Conservation (phyloP, 352 stramenopile genomes). For the Globisporangium parvum region DNA sequence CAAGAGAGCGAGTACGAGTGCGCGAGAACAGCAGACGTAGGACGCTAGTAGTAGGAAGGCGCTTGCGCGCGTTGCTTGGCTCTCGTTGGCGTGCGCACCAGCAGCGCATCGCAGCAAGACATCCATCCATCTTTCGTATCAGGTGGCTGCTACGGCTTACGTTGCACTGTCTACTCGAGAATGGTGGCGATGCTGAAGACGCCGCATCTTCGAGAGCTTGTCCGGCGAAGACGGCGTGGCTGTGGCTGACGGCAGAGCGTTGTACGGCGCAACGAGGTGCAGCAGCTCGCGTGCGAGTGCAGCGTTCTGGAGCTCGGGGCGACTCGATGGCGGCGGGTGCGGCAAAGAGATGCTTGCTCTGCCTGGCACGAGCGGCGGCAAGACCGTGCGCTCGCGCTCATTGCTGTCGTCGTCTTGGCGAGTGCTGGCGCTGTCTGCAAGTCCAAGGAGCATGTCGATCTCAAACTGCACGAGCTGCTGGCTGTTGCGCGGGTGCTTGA, state of each 20-base stretch:
- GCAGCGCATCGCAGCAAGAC: neutral
- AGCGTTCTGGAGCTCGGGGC: conserved; percentile 26
- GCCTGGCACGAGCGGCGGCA: conserved; percentile 8
- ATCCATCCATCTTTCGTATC: neutral
- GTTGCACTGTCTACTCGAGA: neutral
- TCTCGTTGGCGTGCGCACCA: too few relatives aligned
- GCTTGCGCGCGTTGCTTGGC: neutral
- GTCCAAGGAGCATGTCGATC: conserved; percentile 47
- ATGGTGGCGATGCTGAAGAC: conserved; percentile 12
- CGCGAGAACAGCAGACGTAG: neutral
- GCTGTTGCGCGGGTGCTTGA: conserved; percentile 51
- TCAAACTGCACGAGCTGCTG: conserved; percentile 60
- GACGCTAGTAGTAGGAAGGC: neutral
- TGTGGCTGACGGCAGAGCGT: conserved; percentile 7
- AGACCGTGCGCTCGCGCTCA: conserved; percentile 15
- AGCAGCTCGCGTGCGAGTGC: conserved; percentile 52
- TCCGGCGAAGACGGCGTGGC: conserved; percentile 7
- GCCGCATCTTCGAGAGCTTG: conserved; percentile 15
- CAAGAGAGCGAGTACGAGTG: neutral
- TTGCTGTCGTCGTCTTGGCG: conserved; percentile 13
- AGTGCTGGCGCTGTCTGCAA: conserved; percentile 19
- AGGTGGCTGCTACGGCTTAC: conserved; percentile 4
- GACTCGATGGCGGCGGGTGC: conserved; percentile 1
- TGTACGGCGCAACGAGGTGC: conserved; percentile 51
- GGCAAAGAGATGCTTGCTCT: neutral